These are phyloP conservation scores for Picea glauca DNA, from an alignment of 75 land plant species.

Conservation along the genomic window DNA sequence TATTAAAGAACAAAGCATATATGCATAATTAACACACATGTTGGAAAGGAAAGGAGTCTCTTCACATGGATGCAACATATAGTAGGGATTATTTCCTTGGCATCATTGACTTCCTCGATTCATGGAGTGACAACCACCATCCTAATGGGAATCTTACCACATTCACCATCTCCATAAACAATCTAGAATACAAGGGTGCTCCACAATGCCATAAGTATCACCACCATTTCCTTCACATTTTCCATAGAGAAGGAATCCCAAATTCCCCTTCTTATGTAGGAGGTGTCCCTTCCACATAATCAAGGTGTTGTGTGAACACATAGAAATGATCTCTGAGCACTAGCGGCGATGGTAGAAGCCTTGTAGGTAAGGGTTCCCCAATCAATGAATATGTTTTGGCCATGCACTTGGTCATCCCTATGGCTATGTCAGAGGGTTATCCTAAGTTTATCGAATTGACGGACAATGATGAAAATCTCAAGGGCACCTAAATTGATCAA, in stretches of 20 bases:
- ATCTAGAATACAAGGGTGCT: not conserved
- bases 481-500: no score
- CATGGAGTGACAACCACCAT: not conserved
- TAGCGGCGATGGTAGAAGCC: no score
- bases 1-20: no score
- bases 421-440: no score
- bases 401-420: no score
- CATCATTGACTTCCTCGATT: not conserved
- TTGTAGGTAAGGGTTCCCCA: no score
- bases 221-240: not conserved
- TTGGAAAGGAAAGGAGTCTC: conserved; percentile 3
- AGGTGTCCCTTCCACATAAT: no score
- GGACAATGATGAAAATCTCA: no score
- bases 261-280: not conserved
- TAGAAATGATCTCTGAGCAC: no score
- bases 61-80: conserved; percentile 26
- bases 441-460: no score
- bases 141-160: not conserved
- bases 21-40: not conserved
- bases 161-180: not conserved
- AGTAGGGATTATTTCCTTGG: conserved; percentile 6
- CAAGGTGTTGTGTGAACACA: no score
- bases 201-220: not conserved
- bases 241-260: not conserved
- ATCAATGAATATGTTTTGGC: no score